Conservation (phyloP, 192 early-diverging fungal genomes). For the Oehlia diaphana region DNA sequence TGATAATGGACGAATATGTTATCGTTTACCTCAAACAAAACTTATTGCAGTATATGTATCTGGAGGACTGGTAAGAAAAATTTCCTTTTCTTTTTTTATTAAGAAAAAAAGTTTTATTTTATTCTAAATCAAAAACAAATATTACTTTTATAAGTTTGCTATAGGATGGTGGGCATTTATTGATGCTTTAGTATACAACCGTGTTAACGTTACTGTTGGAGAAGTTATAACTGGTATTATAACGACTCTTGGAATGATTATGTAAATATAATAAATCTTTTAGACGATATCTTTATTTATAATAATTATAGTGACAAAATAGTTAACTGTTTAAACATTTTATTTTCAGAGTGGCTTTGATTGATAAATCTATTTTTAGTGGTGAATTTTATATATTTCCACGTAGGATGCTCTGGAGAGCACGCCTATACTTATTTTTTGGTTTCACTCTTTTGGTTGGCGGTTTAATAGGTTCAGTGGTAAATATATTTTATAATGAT, state of each 20-base stretch:
- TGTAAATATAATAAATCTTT: not conserved
- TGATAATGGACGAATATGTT: not conserved
- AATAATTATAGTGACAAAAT: too few relatives aligned
- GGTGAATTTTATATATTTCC: not conserved
- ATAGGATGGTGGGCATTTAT: slow-evolving; percentile 21
- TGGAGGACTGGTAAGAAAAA: slow-evolving; percentile 3
- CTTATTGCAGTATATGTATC: not conserved
- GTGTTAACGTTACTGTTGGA: not conserved
- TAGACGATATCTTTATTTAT: too few relatives aligned
- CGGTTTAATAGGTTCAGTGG: slow-evolving; percentile 9
- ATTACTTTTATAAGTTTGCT: not conserved
- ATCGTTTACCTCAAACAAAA: not conserved
- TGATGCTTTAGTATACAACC: not conserved
- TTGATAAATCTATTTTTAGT: not conserved
- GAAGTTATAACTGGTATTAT: not conserved
- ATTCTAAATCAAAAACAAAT: too few relatives aligned
- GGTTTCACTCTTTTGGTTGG: slow-evolving; percentile 5
- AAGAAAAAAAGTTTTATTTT: not conserved
- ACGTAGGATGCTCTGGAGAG: slow-evolving; percentile 8
- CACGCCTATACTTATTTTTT: slow-evolving; percentile 12
- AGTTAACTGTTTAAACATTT: too few relatives aligned
- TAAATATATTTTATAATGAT: slow-evolving; percentile 1
- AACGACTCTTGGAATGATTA: slow-evolving; percentile 15
- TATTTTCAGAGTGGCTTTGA: not conserved
- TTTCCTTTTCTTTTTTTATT: not conserved